phyloP scores from a whole-genome alignment of 225 moss, liverwort and hornwort species.

The Sphagnum tenellum region DNA sequence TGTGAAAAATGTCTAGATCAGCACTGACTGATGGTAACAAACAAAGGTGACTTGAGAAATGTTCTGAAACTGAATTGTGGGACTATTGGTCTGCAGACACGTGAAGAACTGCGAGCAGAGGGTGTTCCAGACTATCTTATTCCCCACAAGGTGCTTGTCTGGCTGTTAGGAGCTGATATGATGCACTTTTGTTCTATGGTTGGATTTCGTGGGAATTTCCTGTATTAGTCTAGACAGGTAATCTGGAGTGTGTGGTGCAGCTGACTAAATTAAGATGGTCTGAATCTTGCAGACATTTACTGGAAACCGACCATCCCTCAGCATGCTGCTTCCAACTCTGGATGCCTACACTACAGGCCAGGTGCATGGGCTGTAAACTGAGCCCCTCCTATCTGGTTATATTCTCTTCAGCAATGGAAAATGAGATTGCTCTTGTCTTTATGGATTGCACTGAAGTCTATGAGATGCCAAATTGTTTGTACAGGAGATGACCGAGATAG shows the following conservation, averaged over 20 bases:
- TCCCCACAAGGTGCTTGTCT: slow-evolving; percentile 57
- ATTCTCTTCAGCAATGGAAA: no score
- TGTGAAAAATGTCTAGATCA: no score
- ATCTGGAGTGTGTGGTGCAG: neutral
- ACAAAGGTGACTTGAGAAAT: no score
- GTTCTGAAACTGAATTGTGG: neutral
- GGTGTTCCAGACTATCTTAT: slow-evolving; percentile 59
- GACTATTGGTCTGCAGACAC: slow-evolving; percentile 39
- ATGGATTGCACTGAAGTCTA: no score
- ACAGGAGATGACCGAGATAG: neutral
- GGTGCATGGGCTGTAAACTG: slow-evolving; percentile 25
- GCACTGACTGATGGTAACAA: no score
- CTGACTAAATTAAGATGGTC: no score
- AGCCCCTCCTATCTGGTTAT: no score
- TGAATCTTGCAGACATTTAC: slow-evolving; percentile 65
- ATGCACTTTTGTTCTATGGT: no score
- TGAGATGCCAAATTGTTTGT: neutral
- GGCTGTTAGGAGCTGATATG: no score
- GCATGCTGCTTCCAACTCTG: slow-evolving; percentile 83
- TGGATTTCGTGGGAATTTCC: no score
- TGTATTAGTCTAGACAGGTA: no score
- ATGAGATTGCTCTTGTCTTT: no score
- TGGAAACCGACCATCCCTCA: slow-evolving; percentile 91
- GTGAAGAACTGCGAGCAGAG: slow-evolving; percentile 70
- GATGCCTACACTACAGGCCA: slow-evolving; percentile 89